Evolutionary conservation across 176 grass and related monocot genomes (phyloP), one percentile per base, ranked within the genome.

Genomic region (Carex myosuroides): DNA sequence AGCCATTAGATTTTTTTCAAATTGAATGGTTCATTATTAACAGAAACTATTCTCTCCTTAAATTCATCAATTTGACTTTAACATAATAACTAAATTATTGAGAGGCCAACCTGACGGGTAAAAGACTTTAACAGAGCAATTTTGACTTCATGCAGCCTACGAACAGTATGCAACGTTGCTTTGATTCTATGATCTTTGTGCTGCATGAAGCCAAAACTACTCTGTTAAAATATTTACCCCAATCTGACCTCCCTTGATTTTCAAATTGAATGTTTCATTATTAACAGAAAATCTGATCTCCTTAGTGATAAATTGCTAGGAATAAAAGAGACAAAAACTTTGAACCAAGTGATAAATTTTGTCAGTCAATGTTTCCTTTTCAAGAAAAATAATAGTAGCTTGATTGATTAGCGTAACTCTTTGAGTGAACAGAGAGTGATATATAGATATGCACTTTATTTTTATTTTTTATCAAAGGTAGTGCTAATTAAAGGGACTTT

Each of bases 401-500:
- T 32, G 72, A 77, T 77, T 77, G 72, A 24, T 30, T 77, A 77
- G 21, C 16, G 10, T 29, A 76, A 54, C 46, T 54, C 20, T 26
- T 26, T 53, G 71, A 24, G 70, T 73, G 20, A 62, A 73, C 41
- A 73, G 70, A 48, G 70, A 75, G 59, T 67, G n/a, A n/a, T n/a
- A n/a, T n/a, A n/a, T n/a, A n/a, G 39, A 80, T 50, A 82, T 67
- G 61, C 44, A 6, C 61, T 50, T 42, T 42, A 8, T 42, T 39
- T 41, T 41, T 41, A n/a, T 41, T 44, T 42, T 68, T 65, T 82
- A 82, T 68, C 29, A 82, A 82, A 82, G 35, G 63, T 50, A 29
- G 62, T 53, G 80, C 62, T 67, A 67, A 83, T 65, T 83, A 83
- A 83, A 83, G 80, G 39, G 22, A 20, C 61, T 62, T 13, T 80